These are phyloP conservation scores for Solanum dulcamara DNA, from an alignment of 257 asterid genomes.

Conservation along the genomic window DNA sequence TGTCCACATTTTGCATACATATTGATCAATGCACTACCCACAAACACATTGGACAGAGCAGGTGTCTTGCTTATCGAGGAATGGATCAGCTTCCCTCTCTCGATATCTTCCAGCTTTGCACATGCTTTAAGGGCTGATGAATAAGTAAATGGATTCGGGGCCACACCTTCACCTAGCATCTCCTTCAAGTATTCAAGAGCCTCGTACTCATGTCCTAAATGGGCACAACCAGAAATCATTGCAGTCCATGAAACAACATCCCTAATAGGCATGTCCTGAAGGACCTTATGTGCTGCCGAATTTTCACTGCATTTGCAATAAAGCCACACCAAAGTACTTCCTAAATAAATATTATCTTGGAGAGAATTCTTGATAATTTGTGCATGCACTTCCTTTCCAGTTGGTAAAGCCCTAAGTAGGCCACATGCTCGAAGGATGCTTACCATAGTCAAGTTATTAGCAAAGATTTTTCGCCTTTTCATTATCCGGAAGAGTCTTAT, in stretches of 20 bases:
- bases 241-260: conserved; percentile 96
- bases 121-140: conserved; percentile 91
- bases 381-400: conserved; percentile 80
- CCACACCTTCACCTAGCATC: conserved; percentile 79
- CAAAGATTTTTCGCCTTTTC: conserved; percentile 41
- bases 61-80: conserved; percentile 62
- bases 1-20: conserved; percentile 88
- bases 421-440: conserved; percentile 78
- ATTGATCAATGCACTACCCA: conserved; percentile 82
- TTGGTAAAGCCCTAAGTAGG: conserved; percentile 29
- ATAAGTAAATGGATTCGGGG: conserved; percentile 73
- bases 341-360: conserved; percentile 43
- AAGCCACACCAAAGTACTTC: conserved; percentile 78
- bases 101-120: conserved; percentile 53
- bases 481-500: conserved; percentile 46
- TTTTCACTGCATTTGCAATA: conserved; percentile 73
- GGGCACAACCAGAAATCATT: conserved; percentile 78
- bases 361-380: conserved; percentile 49
- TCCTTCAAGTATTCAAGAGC: conserved; percentile 75
- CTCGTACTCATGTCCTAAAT: conserved; percentile 63
- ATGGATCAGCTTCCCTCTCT: conserved; percentile 60
- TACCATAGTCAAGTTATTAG: conserved; percentile 62
- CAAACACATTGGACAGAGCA: conserved; percentile 53
- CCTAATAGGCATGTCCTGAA: conserved; percentile 47
- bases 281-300: conserved; percentile 55